Conservation (phyloP, 108 stramenopile genomes). For the Chaetoceros tenuissimus region DNA sequence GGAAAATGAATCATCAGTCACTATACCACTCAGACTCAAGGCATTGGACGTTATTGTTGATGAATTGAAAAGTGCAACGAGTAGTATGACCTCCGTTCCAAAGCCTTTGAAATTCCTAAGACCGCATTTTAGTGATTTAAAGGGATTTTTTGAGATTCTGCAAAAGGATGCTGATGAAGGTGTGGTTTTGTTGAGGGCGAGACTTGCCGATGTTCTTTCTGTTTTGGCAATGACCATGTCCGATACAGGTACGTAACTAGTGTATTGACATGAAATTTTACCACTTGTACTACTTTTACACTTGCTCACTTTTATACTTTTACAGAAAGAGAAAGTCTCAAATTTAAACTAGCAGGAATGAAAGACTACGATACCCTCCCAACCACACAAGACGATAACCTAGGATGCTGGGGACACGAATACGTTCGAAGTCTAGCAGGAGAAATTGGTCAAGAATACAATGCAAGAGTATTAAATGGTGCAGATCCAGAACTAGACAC, state of each 20-base stretch:
- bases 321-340: conserved; percentile 82
- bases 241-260: conserved; percentile 54
- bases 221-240: conserved; percentile 98
- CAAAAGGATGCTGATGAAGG: conserved; percentile 7
- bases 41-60: conserved; percentile 86
- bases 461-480: conserved; percentile 64
- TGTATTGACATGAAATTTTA: no score
- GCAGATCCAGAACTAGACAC: conserved; percentile 65
- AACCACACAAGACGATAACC: conserved; percentile 55
- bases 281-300: no score
- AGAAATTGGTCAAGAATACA: conserved; percentile 96
- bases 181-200: conserved; percentile 47
- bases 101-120: conserved; percentile 98
- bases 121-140: conserved; percentile 85
- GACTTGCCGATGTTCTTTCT: conserved; percentile 92
- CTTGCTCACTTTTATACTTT: conserved; percentile 6
- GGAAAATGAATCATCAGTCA: conserved; percentile 56
- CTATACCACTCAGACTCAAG: conserved; percentile 58
- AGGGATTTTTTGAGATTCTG: conserved; percentile 56
- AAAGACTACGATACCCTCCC: conserved; percentile 61
- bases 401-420: conserved; percentile 98
- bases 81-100: conserved; percentile 97
- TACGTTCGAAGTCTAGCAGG: conserved; percentile 93
- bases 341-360: conserved; percentile 85
- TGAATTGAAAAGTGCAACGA: conserved; percentile 85